Conservation (phyloP, 305 asterid genomes). For the Fraxinus xanthoxyloides region DNA sequence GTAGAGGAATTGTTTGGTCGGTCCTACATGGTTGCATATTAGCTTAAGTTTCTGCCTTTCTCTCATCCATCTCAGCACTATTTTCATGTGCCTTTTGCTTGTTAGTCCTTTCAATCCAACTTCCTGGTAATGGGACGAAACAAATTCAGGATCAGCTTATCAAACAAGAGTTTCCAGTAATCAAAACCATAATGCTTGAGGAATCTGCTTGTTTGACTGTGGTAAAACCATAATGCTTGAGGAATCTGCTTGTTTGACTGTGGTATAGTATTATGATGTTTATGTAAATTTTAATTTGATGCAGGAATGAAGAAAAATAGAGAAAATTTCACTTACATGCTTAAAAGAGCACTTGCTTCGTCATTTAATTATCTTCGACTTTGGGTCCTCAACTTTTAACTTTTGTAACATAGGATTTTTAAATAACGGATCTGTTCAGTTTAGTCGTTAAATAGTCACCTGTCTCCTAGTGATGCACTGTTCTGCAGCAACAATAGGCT, state of each 20-base stretch:
- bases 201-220: not conserved
- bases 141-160: not conserved
- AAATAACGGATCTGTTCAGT: not conserved
- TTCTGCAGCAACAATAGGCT: not conserved
- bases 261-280: not conserved
- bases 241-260: not conserved
- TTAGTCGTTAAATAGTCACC: not conserved
- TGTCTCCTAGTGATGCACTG: not conserved
- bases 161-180: not conserved
- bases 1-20: slow-evolving; percentile 67
- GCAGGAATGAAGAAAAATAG: not conserved
- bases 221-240: not conserved
- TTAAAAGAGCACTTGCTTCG: not conserved
- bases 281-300: not conserved
- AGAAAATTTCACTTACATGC: not conserved
- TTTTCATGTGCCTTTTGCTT: slow-evolving; percentile 84
- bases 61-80: slow-evolving; percentile 82
- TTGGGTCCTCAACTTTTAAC: not conserved
- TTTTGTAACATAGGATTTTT: not conserved
- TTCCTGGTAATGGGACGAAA: slow-evolving; percentile 46
- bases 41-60: slow-evolving; percentile 75
- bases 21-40: slow-evolving; percentile 70
- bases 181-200: not conserved
- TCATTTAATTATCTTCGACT: not conserved
- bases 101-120: slow-evolving; percentile 75